These are phyloP conservation scores for Schizophyllum amplum DNA, from an alignment of 1,284 basidiomycete species.

Conservation along the genomic window DNA sequence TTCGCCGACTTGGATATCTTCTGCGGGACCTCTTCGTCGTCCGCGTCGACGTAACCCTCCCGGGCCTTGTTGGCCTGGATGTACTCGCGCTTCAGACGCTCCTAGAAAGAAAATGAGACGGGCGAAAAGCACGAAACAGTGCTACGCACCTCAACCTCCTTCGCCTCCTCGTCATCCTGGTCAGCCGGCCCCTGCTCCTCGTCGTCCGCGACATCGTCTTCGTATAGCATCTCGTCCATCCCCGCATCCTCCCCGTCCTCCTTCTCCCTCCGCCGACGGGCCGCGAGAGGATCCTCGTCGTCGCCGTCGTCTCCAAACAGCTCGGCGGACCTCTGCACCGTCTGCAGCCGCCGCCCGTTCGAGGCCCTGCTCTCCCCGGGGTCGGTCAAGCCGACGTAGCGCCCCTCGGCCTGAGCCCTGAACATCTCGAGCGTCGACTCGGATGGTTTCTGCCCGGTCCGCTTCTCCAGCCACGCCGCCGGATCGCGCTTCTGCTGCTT, in stretches of 20 bases:
- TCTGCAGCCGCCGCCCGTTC: slow-evolving; percentile 51
- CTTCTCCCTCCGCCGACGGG: slow-evolving; percentile 37
- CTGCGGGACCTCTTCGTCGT: slow-evolving; percentile 58
- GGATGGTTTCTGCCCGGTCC: slow-evolving; percentile 49
- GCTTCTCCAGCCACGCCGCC: slow-evolving; percentile 58
- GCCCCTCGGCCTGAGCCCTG: slow-evolving; percentile 51
- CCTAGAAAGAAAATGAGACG: slow-evolving; percentile 33
- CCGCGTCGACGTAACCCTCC: slow-evolving; percentile 60
- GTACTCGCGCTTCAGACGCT: slow-evolving; percentile 79
- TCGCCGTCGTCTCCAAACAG: slow-evolving; percentile 46
- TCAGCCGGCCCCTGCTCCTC: slow-evolving; percentile 72
- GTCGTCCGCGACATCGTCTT: slow-evolving; percentile 82
- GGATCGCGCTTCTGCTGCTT: slow-evolving; percentile 59
- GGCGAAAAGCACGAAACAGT: neutral
- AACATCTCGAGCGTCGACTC: slow-evolving; percentile 55
- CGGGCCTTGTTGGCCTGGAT: slow-evolving; percentile 66
- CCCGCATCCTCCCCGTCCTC: slow-evolving; percentile 66
- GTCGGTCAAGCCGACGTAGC: slow-evolving; percentile 28
- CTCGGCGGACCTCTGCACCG: slow-evolving; percentile 53
- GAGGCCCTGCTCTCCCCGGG: slow-evolving; percentile 52
- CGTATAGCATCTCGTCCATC: slow-evolving; percentile 75
- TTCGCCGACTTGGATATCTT: slow-evolving; percentile 59
- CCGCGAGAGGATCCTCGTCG: slow-evolving; percentile 55
- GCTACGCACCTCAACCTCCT: slow-evolving; percentile 68
- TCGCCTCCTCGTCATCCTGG: slow-evolving; percentile 77